These are phyloP conservation scores for Gossypium mustelinum DNA, from an alignment of 345 rosid genomes.

Conservation along the genomic window DNA sequence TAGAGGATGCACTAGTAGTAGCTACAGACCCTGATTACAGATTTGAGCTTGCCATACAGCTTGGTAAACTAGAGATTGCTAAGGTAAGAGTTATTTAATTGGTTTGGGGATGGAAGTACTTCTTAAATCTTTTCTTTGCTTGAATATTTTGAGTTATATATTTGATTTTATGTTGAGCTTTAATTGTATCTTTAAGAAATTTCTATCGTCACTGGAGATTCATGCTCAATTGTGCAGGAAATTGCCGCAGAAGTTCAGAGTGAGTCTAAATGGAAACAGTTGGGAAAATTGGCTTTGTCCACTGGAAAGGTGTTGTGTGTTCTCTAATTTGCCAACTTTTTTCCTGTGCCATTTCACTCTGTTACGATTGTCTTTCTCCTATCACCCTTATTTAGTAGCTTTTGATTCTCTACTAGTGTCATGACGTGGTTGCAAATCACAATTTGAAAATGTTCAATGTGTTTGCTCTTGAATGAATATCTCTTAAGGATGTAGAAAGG, in stretches of 20 bases:
- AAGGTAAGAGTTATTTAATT: conserved; percentile 45
- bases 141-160: not conserved
- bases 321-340: conserved; percentile 9
- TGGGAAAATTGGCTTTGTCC: conserved; percentile 97
- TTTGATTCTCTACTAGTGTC: not conserved
- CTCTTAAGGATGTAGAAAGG: not conserved
- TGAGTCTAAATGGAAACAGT: conserved; percentile 96
- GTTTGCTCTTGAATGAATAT: not conserved
- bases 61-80: conserved; percentile 89
- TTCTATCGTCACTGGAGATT: not conserved
- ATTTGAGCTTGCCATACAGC: conserved; percentile 94
- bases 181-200: conserved; percentile 10
- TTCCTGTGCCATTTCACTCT: not conserved
- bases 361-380: not conserved
- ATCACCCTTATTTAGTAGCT: not conserved
- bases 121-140: conserved; percentile 6
- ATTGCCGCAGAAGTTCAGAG: conserved; percentile 79
- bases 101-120: not conserved
- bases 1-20: conserved; percentile 92
- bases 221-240: conserved; percentile 43
- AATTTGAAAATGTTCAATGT: not conserved
- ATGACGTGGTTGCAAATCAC: not conserved
- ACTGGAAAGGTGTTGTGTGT: conserved; percentile 66
- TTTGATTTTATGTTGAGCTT: not conserved
- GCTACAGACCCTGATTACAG: conserved; percentile 96